Conservation (phyloP, 176 grass and related monocot genomes). For the Neostapfia colusana region DNA sequence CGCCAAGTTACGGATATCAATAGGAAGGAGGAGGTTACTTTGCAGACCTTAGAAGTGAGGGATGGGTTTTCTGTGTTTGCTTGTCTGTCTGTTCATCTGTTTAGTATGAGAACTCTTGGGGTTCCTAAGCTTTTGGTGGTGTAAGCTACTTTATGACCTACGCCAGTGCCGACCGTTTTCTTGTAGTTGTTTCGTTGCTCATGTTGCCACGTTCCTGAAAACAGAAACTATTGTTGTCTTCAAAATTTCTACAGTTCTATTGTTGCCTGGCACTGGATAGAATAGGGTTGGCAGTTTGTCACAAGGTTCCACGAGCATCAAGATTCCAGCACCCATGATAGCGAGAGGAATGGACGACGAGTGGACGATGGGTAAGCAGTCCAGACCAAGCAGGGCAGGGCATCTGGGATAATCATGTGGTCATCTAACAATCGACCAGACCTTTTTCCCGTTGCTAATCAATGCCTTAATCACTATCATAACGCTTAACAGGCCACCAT, state of each 20-base stretch:
- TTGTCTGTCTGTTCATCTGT: constrained; percentile 34
- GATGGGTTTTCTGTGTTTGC: constrained; percentile 1
- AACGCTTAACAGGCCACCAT: constrained; percentile 2
- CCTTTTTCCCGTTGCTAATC: not conserved
- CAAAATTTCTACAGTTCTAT: not conserved
- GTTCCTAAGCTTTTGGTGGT: constrained; percentile 30
- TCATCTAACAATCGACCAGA: not conserved
- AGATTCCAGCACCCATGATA: not conserved
- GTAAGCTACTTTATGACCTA: constrained; percentile 34
- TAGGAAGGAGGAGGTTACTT: not conserved
- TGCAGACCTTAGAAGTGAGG: constrained; percentile 16
- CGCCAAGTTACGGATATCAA: constrained; percentile 68
- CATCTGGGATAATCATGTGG: not conserved
- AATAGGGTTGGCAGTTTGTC: not conserved
- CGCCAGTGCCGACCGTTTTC: not conserved
- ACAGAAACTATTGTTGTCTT: not conserved
- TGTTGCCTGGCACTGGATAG: not conserved
- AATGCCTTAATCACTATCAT: constrained; percentile 8
- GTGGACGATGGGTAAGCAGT: not conserved
- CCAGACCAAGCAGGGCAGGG: no score
- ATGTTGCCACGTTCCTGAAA: not conserved
- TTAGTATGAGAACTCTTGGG: constrained; percentile 23
- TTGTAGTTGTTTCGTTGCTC: constrained; percentile 4
- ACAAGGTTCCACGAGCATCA: not conserved
- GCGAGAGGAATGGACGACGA: not conserved